Base-by-base conservation (phyloP, 2,329 filamentous ascomycete genomes). In the Botrytis paeoniae region DNA sequence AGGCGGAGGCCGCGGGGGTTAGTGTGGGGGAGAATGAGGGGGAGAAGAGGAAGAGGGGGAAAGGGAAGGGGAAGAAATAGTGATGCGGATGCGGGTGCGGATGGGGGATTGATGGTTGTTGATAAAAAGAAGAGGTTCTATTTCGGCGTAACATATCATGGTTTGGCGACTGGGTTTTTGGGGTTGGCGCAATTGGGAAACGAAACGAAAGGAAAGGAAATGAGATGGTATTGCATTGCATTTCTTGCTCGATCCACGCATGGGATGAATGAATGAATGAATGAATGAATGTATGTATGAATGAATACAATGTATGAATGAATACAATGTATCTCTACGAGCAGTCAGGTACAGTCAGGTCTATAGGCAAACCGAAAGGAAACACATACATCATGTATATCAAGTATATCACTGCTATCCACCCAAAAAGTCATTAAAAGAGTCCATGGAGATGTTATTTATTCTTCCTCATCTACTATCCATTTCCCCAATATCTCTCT, bases 1-100 rank as follows among this genome's bases (percentile, higher is more conserved):
- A 95, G 81, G 82, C 96, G 54, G 89, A 91, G 76, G 92, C 91
- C 69, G 93, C 92, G 0, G 93, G 88, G 70, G 86, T 91, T n/a
- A 89, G 87, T 75, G 70, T 73, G 25, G 76, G 79, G 73, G 77
- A 70, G 75, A 61, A 75, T 29, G 77, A 70, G 69, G 70, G 70
- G 69, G 80, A 75, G 74, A 70, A 73, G 61, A 76, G 75, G 73
- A 75, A 71, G 69, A 80, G 75, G 75, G 71, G 73, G 61, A 77
- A 76, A 73, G 76, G 78, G 66, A 78, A 78, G 74, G 77, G 78
- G 74, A 77, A 75, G 65, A 74, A 71, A 51, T 77, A 74, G 57
- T 43, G 25, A 29, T 25, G 62, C 16, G 18, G 29, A 5, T 12
- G 45, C 1, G 35, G 51, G 0, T 2, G 14, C 20, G 10, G n/a